These are phyloP conservation scores for Lactifluus volemus DNA, from an alignment of 768 basidiomycete genomes.

Conservation along the genomic window DNA sequence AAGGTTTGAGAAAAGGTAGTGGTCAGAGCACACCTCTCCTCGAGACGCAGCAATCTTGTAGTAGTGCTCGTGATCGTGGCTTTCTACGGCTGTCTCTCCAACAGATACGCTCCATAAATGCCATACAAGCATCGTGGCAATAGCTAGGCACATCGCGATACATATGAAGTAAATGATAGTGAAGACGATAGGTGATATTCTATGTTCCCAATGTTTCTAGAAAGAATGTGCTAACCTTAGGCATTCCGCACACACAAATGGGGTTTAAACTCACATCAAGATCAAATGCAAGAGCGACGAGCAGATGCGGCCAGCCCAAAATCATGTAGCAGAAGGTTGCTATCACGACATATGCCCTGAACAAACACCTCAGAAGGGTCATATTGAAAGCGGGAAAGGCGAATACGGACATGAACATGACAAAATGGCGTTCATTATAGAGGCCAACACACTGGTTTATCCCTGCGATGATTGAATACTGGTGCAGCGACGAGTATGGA, in stretches of 20 bases:
- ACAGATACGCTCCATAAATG: slow-evolving; percentile 61
- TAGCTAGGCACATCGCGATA: slow-evolving; percentile 64
- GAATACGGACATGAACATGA: slow-evolving; percentile 76
- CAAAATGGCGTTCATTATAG: slow-evolving; percentile 92
- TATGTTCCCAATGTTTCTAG: slow-evolving; percentile 25
- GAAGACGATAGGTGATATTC: slow-evolving; percentile 60
- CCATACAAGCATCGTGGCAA: slow-evolving; percentile 62
- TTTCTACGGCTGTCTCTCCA: slow-evolving; percentile 87
- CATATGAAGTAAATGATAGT: slow-evolving; percentile 71
- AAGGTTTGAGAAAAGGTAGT: background rate
- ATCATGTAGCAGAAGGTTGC: slow-evolving; percentile 51
- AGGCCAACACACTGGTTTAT: slow-evolving; percentile 96
- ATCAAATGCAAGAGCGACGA: slow-evolving; percentile 49
- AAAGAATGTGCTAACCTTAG: background rate
- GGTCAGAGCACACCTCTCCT: slow-evolving; percentile 47
- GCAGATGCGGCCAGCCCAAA: slow-evolving; percentile 55
- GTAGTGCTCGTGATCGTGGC: slow-evolving; percentile 80
- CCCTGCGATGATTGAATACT: slow-evolving; percentile 42
- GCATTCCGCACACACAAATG: background rate
- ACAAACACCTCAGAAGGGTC: background rate
- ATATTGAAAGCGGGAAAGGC: background rate
- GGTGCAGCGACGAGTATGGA: background rate
- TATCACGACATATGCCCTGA: slow-evolving; percentile 73
- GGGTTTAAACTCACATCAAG: slow-evolving; percentile 30
- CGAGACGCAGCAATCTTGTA: slow-evolving; percentile 55